A percentile compares a stretch with the other conserved stretches of the same genome.
phyloP scores from a whole-genome alignment of 768 basidiomycete genomes.

The Amanita rimosa region DNA sequence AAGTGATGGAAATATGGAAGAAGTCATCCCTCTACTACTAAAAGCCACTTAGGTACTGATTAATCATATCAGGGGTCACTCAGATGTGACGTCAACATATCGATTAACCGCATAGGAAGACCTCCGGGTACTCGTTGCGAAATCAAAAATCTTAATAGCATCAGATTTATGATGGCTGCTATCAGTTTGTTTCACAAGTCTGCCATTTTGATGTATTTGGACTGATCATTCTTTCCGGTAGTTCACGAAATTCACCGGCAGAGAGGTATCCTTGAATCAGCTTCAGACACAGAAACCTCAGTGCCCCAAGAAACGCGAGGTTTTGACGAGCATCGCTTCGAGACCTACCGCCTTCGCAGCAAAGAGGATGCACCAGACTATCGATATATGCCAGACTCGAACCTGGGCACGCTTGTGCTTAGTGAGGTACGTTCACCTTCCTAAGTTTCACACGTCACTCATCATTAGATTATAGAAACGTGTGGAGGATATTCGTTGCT shows the following conservation, averaged over 20 bases:
- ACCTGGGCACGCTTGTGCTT: conserved; percentile 65
- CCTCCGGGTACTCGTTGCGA: conserved; percentile 80
- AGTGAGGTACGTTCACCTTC: conserved; percentile 26
- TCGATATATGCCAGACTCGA: conserved; percentile 96
- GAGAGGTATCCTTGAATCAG: conserved; percentile 35
- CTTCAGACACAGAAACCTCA: conserved; percentile 18
- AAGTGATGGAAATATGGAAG: conserved; percentile 96
- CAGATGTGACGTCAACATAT: conserved; percentile 92
- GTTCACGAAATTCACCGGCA: conserved; percentile 81
- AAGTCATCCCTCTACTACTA: conserved; percentile 30
- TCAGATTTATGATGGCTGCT: conserved; percentile 74
- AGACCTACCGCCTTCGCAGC: conserved; percentile 73
- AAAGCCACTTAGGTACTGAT: background rate
- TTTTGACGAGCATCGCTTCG: conserved; percentile 70
- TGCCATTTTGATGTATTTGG: background rate
- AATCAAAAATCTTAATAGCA: conserved; percentile 93
- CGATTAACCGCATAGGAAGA: conserved; percentile 59
- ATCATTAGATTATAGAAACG: conserved; percentile 36
- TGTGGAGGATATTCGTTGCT: conserved; percentile 35
- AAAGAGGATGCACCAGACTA: conserved; percentile 97
- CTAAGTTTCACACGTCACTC: background rate
- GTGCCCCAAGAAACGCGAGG: conserved; percentile 86
- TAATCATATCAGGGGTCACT: conserved; percentile 66
- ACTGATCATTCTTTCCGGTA: conserved; percentile 17
- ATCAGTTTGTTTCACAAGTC: conserved; percentile 45